These are phyloP conservation scores for Leccinum fuscescens DNA, from an alignment of 1,284 basidiomycete species.

Conservation along the genomic window DNA sequence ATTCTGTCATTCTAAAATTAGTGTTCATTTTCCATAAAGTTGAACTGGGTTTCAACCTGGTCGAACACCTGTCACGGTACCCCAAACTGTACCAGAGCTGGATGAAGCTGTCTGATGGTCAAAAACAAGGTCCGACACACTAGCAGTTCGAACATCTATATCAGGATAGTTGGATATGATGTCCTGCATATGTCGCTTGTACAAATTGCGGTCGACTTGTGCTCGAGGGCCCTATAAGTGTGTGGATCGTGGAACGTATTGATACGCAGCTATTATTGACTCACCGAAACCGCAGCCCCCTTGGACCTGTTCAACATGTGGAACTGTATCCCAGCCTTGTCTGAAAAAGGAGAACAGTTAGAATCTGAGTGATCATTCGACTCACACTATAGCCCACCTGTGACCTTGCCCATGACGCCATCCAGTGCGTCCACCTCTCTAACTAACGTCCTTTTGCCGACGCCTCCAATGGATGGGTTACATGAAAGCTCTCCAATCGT, in stretches of 20 bases:
- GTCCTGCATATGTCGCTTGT: constrained; percentile 79
- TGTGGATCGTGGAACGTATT: neutral
- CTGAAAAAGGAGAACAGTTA: constrained; percentile 37
- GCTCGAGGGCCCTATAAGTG: constrained; percentile 74
- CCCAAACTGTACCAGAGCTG: constrained; percentile 37
- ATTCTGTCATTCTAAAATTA: constrained; percentile 47
- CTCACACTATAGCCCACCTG: constrained; percentile 47
- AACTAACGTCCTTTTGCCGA: constrained; percentile 88
- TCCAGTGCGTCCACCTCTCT: constrained; percentile 87
- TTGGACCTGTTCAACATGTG: constrained; percentile 83
- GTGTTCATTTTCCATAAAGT: neutral
- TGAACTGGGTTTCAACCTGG: constrained; percentile 53
- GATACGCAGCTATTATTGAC: constrained; percentile 19
- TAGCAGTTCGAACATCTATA: constrained; percentile 68
- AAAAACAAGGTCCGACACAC: constrained; percentile 79
- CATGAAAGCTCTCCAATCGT: constrained; percentile 89
- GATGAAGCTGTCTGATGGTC: constrained; percentile 41
- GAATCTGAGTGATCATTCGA: neutral
- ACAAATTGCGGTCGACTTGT: constrained; percentile 83
- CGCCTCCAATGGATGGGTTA: constrained; percentile 86
- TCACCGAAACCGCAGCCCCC: constrained; percentile 86
- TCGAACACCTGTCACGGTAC: constrained; percentile 64
- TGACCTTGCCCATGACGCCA: constrained; percentile 73
- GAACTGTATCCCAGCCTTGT: constrained; percentile 86
- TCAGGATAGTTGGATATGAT: constrained; percentile 63